Evolutionary conservation across 2,329 filamentous ascomycete genomes (phyloP).

Genomic region (Monosporascus sp.): DNA sequence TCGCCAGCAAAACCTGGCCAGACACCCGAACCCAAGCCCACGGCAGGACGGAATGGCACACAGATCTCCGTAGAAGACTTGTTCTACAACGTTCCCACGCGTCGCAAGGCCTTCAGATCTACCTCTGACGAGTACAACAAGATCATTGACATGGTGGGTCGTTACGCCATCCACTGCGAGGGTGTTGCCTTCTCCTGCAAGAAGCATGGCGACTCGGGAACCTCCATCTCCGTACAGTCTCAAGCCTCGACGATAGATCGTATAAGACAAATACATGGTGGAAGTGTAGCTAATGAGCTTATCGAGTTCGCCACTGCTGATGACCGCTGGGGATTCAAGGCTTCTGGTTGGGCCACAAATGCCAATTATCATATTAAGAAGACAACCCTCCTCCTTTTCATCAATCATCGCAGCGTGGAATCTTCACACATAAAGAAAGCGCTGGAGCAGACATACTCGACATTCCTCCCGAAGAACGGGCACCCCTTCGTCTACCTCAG

Average conservation of each 20-base stretch:
- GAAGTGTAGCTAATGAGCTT: constrained; percentile 79
- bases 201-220: constrained; percentile 84
- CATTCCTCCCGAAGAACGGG: constrained; percentile 86
- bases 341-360: constrained; percentile 77
- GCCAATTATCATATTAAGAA: constrained; percentile 94
- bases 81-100: constrained; percentile 92
- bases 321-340: constrained; percentile 76
- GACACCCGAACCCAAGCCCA: constrained; percentile 76
- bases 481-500: constrained; percentile 93
- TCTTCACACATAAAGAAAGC: constrained; percentile 84
- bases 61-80: constrained; percentile 96
- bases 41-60: constrained; percentile 82
- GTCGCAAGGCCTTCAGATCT: constrained; percentile 84
- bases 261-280: constrained; percentile 86
- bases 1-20: constrained; percentile 83
- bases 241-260: constrained; percentile 71
- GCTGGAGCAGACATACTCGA: constrained; percentile 81
- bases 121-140: constrained; percentile 94
- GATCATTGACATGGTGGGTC: constrained; percentile 89
- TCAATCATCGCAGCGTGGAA: constrained; percentile 93
- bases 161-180: constrained; percentile 86
- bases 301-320: constrained; percentile 70
- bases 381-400: constrained; percentile 83
- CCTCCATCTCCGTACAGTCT: constrained; percentile 73
- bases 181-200: constrained; percentile 96